A percentile compares a stretch with the other conserved stretches of the same genome.
Conservation (phyloP, 805 yeast genomes). For the Metschnikowia dekortorum region DNA sequence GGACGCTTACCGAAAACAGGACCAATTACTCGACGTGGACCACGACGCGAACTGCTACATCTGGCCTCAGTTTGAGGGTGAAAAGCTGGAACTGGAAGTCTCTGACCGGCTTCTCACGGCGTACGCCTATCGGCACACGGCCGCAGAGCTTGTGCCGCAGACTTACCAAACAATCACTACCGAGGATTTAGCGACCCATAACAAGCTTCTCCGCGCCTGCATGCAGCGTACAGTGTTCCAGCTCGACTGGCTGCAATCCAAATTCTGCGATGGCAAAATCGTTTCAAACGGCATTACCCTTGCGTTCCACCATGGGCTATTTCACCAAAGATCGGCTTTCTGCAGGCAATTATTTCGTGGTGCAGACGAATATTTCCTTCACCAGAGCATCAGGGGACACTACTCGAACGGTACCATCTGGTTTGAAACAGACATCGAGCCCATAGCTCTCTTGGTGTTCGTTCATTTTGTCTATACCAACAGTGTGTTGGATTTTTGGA, state of each 20-base stretch:
- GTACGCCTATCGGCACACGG: not conserved
- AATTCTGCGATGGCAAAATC: constrained; percentile 36
- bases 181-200: not conserved
- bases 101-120: not conserved
- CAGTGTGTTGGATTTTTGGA: constrained; percentile 44
- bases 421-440: constrained; percentile 22
- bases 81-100: not conserved
- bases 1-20: constrained; percentile 33
- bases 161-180: constrained; percentile 6
- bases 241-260: constrained; percentile 13
- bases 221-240: not conserved
- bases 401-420: constrained; percentile 17
- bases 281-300: constrained; percentile 23
- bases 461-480: constrained; percentile 51
- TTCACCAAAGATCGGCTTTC: constrained; percentile 27
- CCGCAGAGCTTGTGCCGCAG: not conserved
- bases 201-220: not conserved
- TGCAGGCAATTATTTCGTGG: constrained; percentile 21
- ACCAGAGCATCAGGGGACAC: constrained; percentile 23
- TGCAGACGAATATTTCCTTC: constrained; percentile 20
- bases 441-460: constrained; percentile 38
- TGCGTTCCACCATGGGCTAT: constrained; percentile 34
- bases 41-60: constrained; percentile 25
- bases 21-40: constrained; percentile 35
- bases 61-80: not conserved